These are phyloP conservation scores for Ceratobasidium sp. DNA, from an alignment of 1,284 basidiomycete genomes.

Conservation along the genomic window DNA sequence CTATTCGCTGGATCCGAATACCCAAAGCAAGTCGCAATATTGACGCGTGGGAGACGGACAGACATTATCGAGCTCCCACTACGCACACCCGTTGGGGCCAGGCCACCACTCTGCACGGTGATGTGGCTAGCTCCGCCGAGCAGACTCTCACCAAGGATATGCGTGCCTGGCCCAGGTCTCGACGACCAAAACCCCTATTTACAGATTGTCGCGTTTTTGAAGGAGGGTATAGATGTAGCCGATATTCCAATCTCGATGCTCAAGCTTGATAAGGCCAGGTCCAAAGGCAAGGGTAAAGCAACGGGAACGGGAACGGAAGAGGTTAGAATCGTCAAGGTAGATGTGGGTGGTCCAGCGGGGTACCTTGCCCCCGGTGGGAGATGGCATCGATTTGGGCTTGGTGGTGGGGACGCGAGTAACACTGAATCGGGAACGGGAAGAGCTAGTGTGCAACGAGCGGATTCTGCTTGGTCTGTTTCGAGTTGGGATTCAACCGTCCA, in stretches of 20 bases:
- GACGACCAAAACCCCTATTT: slow-evolving; percentile 5
- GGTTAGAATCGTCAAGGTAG: slow-evolving; percentile 25
- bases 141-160: slow-evolving; percentile 13
- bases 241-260: slow-evolving; percentile 19
- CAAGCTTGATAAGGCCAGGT: slow-evolving; percentile 9
- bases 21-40: slow-evolving; percentile 13
- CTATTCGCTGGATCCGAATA: slow-evolving; percentile 6
- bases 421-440: not conserved
- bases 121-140: slow-evolving; percentile 25
- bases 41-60: slow-evolving; percentile 27
- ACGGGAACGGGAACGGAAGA: not conserved
- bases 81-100: slow-evolving; percentile 15
- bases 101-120: slow-evolving; percentile 23
- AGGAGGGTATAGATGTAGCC: slow-evolving; percentile 26
- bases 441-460: slow-evolving; percentile 10
- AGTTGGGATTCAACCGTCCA: slow-evolving; percentile 32
- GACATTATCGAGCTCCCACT: slow-evolving; percentile 21
- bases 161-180: not conserved
- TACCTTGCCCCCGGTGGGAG: slow-evolving; percentile 29
- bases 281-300: slow-evolving; percentile 20
- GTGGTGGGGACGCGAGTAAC: not conserved
- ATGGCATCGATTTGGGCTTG: slow-evolving; percentile 26
- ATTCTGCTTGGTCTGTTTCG: slow-evolving; percentile 28
- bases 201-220: slow-evolving; percentile 28
- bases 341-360: slow-evolving; percentile 30